Conservation (phyloP, 2,329 filamentous ascomycete genomes). For the Neobulgaria alba region DNA sequence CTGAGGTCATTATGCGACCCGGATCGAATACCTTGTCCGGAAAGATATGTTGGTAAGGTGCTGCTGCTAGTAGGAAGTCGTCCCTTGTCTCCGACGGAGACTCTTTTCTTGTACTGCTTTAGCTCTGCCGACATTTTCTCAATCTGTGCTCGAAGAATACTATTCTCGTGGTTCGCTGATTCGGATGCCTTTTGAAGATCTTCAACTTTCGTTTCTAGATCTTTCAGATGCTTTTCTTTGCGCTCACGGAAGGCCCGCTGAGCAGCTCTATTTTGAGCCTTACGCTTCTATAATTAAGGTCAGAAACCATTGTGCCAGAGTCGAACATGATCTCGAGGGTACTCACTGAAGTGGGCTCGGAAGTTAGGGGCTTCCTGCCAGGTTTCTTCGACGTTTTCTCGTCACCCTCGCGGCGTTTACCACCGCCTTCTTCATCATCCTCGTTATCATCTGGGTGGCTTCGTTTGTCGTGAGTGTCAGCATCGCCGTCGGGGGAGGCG, state of each 20-base stretch:
- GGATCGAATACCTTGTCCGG: constrained; percentile 39
- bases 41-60: constrained; percentile 20
- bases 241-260: constrained; percentile 90
- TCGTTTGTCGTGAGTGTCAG: constrained; percentile 58
- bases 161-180: constrained; percentile 77
- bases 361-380: constrained; percentile 88
- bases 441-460: constrained; percentile 62
- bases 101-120: constrained; percentile 79
- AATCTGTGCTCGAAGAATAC: constrained; percentile 73
- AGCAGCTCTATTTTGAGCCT: constrained; percentile 89
- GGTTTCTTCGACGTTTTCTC: constrained; percentile 92
- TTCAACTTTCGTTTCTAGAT: constrained; percentile 70
- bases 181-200: constrained; percentile 77
- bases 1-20: constrained; percentile 50
- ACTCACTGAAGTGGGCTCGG: constrained; percentile 91
- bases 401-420: constrained; percentile 46
- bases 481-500: constrained; percentile 31
- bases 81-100: constrained; percentile 44
- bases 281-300: constrained; percentile 61
- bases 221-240: constrained; percentile 85
- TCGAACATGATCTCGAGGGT: constrained; percentile 22
- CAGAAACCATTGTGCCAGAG: constrained; percentile 14
- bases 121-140: constrained; percentile 80
- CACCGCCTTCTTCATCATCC: constrained; percentile 55
- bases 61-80: constrained; percentile 16